Base-by-base conservation (phyloP, 257 asterid species). In the Solanum gandarillasii region DNA sequence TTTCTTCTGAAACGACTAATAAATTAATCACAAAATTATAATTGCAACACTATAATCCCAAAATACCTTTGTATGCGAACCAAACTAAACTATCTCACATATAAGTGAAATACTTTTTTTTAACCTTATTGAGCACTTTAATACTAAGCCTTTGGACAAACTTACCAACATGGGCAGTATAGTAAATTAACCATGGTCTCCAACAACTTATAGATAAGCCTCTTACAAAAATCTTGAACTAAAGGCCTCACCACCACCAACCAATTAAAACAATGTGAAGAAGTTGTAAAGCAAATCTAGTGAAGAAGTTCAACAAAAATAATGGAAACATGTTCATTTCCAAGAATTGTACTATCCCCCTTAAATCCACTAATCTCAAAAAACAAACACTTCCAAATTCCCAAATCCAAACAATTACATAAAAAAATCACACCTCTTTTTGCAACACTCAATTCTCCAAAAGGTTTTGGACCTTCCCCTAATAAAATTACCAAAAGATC, bases 401-500 rank as follows among this genome's bases (percentile, higher is more conserved):
- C 39, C 38, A 74, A 90, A 23, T 84, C 90, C 25, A 72, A 62
- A 65, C 85, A 81, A 81, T 85, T 83, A 81, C 52, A 31, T 86
- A 85, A 90, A 83, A 27, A 58, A 89, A 81, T 89, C 60, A 87
- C 83, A 34, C 91, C 94, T 52, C 38, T 93, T 58, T 89, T 94
- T 78, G 98, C 99, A 87, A 90, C 98, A 11, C 86, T 94, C 36
- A 95, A 94, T 68, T 86, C 98, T 12, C 99, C 99, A 39, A 95
- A 88, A 92, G 99, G 98, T 13, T 97, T 97, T 39, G 99, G 98
- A 67, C 93, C 98, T 74, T 46, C 94, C n/a, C 86, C 95, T 14
- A 95, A 93, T 82, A 94, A 91, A 74, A 23, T 76, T n/a, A 76
- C 83, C 58, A 92, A 89, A 68, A 94, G 89, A 16, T 6, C 93